phyloP scores from a whole-genome alignment of 495 filamentous ascomycete genomes.

The Lentithecium fluviatile region DNA sequence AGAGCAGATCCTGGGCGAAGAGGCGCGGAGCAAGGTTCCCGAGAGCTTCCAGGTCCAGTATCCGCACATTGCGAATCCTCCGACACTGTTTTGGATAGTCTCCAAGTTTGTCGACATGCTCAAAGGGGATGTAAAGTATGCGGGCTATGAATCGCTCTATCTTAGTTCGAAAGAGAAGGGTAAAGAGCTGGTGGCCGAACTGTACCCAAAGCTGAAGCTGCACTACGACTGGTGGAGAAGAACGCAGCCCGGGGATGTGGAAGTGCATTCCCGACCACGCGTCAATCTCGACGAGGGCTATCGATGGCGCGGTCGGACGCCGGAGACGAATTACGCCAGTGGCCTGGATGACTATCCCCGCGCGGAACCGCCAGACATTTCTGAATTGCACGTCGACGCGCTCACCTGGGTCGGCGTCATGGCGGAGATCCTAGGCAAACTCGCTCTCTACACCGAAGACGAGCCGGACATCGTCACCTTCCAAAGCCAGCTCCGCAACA shows the following conservation, averaged over 20 bases:
- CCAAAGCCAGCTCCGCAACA: conserved; percentile 67
- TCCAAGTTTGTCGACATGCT: conserved; percentile 65
- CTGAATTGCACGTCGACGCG: conserved; percentile 92
- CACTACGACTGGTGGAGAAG: conserved; percentile 92
- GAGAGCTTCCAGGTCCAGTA: conserved; percentile 91
- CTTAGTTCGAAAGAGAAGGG: conserved; percentile 65
- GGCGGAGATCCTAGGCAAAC: conserved; percentile 72
- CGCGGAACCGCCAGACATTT: conserved; percentile 88
- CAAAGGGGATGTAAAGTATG: conserved; percentile 4
- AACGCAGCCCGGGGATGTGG: conserved; percentile 86
- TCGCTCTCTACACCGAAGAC: conserved; percentile 68
- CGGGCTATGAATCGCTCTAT: conserved; percentile 49
- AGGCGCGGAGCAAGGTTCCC: conserved; percentile 93
- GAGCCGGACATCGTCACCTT: conserved; percentile 70
- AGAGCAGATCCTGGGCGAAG: conserved; percentile 88
- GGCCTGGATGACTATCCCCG: conserved; percentile 96
- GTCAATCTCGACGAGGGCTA: conserved; percentile 85
- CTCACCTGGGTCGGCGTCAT: conserved; percentile 96
- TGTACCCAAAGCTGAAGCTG: conserved; percentile 88
- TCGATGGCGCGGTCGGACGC: conserved; percentile 89
- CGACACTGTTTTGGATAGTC: conserved; percentile 71
- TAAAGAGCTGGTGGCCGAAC: conserved; percentile 66
- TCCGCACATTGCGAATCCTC: conserved; percentile 96
- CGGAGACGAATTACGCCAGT: conserved; percentile 80
- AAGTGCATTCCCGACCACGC: conserved; percentile 79